Conservation (phyloP, 176 grass and related monocot genomes). For the Musa troglodytarum region DNA sequence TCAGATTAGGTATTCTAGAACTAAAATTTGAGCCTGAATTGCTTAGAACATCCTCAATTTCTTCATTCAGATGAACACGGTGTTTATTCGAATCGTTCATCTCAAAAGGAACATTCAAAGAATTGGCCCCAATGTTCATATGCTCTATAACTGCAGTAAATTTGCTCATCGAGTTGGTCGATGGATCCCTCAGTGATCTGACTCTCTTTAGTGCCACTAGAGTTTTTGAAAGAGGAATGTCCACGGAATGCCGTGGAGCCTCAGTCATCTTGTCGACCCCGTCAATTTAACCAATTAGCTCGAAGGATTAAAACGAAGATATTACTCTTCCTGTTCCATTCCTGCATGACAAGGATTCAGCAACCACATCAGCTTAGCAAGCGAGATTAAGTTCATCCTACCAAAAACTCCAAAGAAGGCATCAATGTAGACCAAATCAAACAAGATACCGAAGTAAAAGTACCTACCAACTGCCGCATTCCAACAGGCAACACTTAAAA, state of each 20-base stretch:
- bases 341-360: not conserved
- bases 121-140: constrained; percentile 64
- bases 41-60: constrained; percentile 41
- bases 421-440: too few relatives aligned
- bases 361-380: too few relatives aligned
- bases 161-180: constrained; percentile 75
- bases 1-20: constrained; percentile 40
- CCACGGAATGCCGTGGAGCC: constrained; percentile 58
- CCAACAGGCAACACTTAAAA: too few relatives aligned
- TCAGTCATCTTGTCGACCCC: constrained; percentile 44
- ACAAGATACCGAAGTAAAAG: too few relatives aligned
- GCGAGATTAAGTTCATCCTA: too few relatives aligned
- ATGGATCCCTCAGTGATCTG: constrained; percentile 72
- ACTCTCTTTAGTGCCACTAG: constrained; percentile 85
- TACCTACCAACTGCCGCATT: too few relatives aligned
- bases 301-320: not conserved
- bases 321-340: not conserved
- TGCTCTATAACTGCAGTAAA: constrained; percentile 47
- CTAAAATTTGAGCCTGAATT: constrained; percentile 47
- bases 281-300: not conserved
- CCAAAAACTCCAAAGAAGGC: too few relatives aligned
- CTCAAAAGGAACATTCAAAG: constrained; percentile 45
- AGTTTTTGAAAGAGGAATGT: constrained; percentile 88
- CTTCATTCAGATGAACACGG: constrained; percentile 34
- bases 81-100: constrained; percentile 21